phyloP scores from a whole-genome alignment of 2,329 filamentous ascomycete genomes.

The Talaromyces islandicus region DNA sequence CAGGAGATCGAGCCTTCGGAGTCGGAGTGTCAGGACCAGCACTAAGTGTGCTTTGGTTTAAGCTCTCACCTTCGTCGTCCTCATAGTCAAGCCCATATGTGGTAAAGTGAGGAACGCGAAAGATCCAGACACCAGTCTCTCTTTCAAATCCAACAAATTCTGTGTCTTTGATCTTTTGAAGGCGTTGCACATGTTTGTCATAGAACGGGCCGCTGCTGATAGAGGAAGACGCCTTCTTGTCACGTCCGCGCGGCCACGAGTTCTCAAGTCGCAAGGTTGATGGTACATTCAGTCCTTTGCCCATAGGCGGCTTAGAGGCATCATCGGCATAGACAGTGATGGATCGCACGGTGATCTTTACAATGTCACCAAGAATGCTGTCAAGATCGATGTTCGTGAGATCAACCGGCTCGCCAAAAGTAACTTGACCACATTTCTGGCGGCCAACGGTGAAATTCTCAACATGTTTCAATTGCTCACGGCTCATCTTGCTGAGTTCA shows the following conservation, averaged over 20 bases:
- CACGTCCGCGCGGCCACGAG: conserved; percentile 75
- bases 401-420: conserved; percentile 77
- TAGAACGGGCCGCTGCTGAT: conserved; percentile 61
- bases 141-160: conserved; percentile 74
- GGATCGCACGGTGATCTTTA: conserved; percentile 68
- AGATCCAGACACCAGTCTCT: conserved; percentile 80
- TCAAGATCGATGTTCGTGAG: conserved; percentile 73
- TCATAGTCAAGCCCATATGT: conserved; percentile 84
- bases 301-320: conserved; percentile 71
- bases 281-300: conserved; percentile 87
- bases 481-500: conserved; percentile 72
- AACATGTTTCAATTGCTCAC: conserved; percentile 69
- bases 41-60: conserved; percentile 47
- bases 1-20: conserved; percentile 32
- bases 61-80: conserved; percentile 50
- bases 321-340: conserved; percentile 80
- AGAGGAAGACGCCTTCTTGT: conserved; percentile 50
- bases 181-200: conserved; percentile 71
- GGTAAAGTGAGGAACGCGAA: conserved; percentile 92
- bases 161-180: conserved; percentile 74
- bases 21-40: conserved; percentile 45
- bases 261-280: conserved; percentile 84
- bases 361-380: conserved; percentile 69
- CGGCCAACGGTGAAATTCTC: conserved; percentile 75
- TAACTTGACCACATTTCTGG: conserved; percentile 70